Evolutionary conservation across 2,329 filamentous ascomycete genomes (phyloP), one percentile per base, ranked within the genome.

Genomic region (Beauveria pseudobassiana): DNA sequence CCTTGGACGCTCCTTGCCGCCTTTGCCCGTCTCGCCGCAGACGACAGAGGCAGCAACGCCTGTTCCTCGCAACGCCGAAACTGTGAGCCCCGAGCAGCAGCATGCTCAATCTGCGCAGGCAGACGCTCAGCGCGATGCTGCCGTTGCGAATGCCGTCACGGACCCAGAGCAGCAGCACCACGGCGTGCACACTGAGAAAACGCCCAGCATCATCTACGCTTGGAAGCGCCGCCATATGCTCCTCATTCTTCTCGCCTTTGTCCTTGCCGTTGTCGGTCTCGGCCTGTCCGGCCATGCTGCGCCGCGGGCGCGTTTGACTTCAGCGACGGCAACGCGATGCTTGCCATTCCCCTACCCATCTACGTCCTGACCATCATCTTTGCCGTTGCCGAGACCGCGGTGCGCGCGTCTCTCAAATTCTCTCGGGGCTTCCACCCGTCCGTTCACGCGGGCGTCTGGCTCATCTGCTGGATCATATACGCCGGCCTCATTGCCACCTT

Each of bases 391-490:
- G 58, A 61, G 28, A 51, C 30, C 6, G 42, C 42, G 7, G 58
- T 54, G 3, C 58, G 50, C 40, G 26, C 24, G n/a, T 42, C 30
- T 9, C 28, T 34, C 28, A 48, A 42, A 12, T 51, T 38, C 5
- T 1, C 26, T 14, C 8, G 16, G 5, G 58, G 50, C 26, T 10
- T 61, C 16, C 58, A 61, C 12, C 58, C 58, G 10, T 42, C 58
- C 18, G 58, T 61, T 14, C 58, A 61, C 42, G 24, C 20, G 22
- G 58, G 26, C 16, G 28, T 54, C 14, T 61, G 58, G 58, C 50
- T 61, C 42, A 24, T 61, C 30, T 61, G 50, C 58, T 61, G 58
- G 58, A 10, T 61, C 42, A 18, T 54, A 22, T 54, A 48, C 58
- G 50, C 50, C 5, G 58, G 24, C 4, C 50, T 61, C 42, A 12